Evolutionary conservation across 139 green algal species (phyloP).

Genomic region (Chlorella sp.): DNA sequence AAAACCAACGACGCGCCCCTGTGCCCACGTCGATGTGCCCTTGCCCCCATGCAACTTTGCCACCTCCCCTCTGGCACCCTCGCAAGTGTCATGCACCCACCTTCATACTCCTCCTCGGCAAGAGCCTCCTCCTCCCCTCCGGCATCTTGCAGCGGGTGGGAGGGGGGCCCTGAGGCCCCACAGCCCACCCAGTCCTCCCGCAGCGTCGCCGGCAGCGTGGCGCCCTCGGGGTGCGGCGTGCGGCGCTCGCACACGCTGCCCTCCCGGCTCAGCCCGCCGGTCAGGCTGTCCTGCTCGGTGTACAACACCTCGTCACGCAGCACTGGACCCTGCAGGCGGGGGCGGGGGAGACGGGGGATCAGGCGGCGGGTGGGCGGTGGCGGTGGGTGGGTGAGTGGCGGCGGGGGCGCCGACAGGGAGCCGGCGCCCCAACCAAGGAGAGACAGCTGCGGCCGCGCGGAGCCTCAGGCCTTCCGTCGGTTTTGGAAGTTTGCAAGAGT

Average conservation of each 20-base stretch:
- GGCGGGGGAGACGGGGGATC: neutral
- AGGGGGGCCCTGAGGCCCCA: neutral
- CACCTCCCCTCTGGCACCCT: no score
- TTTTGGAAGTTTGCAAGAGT: no score
- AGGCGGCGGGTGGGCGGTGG: neutral
- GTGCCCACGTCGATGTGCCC: no score
- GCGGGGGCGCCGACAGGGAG: neutral
- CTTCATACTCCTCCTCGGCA: conserved; percentile 12
- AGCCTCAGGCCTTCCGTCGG: no score
- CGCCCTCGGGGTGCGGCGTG: neutral
- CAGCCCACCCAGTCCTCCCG: conserved; percentile 17
- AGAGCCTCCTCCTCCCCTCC: conserved; percentile 1
- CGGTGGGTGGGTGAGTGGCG: neutral
- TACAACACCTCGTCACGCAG: neutral
- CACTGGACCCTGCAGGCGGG: neutral
- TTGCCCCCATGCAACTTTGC: neutral
- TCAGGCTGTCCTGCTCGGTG: conserved; percentile 17
- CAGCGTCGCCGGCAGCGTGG: neutral
- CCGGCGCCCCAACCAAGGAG: no score
- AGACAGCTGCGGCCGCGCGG: no score
- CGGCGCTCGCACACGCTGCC: conserved; percentile 5
- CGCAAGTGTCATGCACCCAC: neutral
- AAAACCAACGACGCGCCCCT: neutral
- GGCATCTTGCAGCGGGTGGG: neutral
- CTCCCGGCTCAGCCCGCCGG: conserved; percentile 20